Conservation (phyloP, 2,329 filamentous ascomycete genomes). For the Exophiala bonariae region DNA sequence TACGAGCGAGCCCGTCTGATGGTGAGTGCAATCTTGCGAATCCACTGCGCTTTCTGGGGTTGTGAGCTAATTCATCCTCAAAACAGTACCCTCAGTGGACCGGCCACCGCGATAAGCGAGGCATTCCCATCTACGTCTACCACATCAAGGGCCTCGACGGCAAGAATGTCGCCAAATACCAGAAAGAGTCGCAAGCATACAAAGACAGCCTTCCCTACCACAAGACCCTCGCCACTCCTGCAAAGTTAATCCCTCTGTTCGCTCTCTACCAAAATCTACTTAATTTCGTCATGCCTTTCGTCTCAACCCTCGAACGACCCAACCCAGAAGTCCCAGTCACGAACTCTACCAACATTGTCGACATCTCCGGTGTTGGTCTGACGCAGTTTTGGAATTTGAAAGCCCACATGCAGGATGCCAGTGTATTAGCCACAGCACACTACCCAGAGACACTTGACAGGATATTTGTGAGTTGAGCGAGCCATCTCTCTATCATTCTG, state of each 20-base stretch:
- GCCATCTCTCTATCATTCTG: not conserved
- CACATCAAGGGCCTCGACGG: constrained; percentile 80
- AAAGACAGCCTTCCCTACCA: constrained; percentile 45
- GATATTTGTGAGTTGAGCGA: constrained; percentile 65
- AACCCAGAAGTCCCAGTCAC: constrained; percentile 82
- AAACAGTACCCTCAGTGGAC: constrained; percentile 74
- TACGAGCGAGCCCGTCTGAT: constrained; percentile 75
- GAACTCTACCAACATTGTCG: constrained; percentile 91
- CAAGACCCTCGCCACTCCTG: constrained; percentile 58
- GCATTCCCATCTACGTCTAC: constrained; percentile 89
- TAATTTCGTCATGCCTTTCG: constrained; percentile 81
- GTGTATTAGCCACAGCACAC: constrained; percentile 82
- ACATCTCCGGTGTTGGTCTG: constrained; percentile 82
- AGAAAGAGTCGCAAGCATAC: constrained; percentile 54
- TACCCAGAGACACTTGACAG: constrained; percentile 92
- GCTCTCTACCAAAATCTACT: constrained; percentile 92
- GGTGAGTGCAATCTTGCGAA: constrained; percentile 48
- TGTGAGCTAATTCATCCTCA: not conserved
- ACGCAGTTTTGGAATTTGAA: constrained; percentile 97
- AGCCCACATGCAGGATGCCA: constrained; percentile 89
- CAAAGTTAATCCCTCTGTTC: constrained; percentile 81
- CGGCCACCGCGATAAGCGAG: constrained; percentile 82
- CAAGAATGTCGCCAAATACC: constrained; percentile 78
- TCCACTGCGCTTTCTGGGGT: not conserved
- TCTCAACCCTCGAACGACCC: constrained; percentile 73